These are phyloP conservation scores for Symbiodinium natans DNA, from an alignment of 73 alveolate genomes.

Conservation along the genomic window DNA sequence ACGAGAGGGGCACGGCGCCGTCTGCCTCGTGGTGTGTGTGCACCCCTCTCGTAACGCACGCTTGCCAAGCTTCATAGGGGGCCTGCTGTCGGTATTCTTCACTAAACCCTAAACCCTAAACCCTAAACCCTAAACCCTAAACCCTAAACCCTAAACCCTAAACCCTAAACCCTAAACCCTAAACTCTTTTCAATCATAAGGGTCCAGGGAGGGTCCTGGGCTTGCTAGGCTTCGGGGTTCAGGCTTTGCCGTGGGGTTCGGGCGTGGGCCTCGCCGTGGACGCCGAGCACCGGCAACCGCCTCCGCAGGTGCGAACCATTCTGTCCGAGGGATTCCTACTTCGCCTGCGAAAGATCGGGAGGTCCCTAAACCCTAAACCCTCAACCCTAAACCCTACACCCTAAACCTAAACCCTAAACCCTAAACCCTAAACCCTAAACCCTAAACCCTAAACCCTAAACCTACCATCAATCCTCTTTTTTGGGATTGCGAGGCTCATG, in stretches of 20 bases:
- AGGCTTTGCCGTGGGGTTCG: no score
- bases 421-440: background rate
- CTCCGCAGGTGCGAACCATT: background rate
- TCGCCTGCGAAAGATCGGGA: no score
- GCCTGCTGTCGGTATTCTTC: no score
- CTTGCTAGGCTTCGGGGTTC: no score
- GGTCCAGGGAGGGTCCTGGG: no score
- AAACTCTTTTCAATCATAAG: no score
- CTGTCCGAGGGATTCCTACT: no score
- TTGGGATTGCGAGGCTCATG: no score
- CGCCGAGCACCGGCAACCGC: slow-evolving; percentile 51
- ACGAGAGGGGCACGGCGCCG: slow-evolving; percentile 62
- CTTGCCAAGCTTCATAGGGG: no score
- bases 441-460: background rate
- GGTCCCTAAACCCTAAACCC: background rate
- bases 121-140: background rate
- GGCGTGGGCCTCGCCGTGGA: slow-evolving; percentile 43
- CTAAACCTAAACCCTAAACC: background rate
- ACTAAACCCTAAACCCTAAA: background rate
- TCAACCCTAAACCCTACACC: background rate
- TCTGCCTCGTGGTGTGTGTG: no score
- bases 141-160: background rate
- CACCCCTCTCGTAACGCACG: no score
- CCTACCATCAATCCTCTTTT: no score
- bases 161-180: background rate